Conservation (phyloP, 331 rosid species). For the Spiraea crenata region DNA sequence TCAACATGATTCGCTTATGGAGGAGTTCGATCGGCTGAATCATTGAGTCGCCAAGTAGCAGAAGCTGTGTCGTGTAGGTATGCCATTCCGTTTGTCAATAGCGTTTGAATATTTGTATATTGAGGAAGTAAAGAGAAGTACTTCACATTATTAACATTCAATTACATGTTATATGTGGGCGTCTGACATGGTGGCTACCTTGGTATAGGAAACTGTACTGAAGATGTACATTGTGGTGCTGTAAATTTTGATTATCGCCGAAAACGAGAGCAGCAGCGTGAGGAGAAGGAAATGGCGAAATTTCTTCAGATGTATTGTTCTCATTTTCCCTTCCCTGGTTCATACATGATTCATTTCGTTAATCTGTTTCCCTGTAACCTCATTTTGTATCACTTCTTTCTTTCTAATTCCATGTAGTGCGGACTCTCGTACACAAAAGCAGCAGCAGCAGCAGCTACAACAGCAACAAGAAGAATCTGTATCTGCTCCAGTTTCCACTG, state of each 20-base stretch:
- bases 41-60: too few species aligned
- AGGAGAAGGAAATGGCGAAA: slow-evolving; percentile 85
- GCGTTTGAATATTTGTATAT: too few species aligned
- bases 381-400: slow-evolving; percentile 5
- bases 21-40: too few species aligned
- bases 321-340: neutral
- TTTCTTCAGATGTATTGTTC: slow-evolving; percentile 72
- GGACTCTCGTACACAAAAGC: slow-evolving; percentile 81
- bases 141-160: too few species aligned
- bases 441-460: slow-evolving; percentile 40
- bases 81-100: too few species aligned
- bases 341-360: neutral
- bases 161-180: too few species aligned
- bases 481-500: slow-evolving; percentile 47
- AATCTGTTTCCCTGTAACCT: neutral
- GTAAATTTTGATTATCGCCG: slow-evolving; percentile 57
- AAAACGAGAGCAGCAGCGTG: slow-evolving; percentile 92
- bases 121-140: too few species aligned
- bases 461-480: slow-evolving; percentile 61
- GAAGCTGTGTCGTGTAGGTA: too few species aligned
- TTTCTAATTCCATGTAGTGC: slow-evolving; percentile 48
- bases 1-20: too few species aligned
- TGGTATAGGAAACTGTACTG: too few species aligned
- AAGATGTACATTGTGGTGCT: too few species aligned
- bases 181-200: too few species aligned